These are phyloP conservation scores for Schizosaccharomyces versatilis DNA, from an alignment of 1,139 yeast species.

Conservation along the genomic window DNA sequence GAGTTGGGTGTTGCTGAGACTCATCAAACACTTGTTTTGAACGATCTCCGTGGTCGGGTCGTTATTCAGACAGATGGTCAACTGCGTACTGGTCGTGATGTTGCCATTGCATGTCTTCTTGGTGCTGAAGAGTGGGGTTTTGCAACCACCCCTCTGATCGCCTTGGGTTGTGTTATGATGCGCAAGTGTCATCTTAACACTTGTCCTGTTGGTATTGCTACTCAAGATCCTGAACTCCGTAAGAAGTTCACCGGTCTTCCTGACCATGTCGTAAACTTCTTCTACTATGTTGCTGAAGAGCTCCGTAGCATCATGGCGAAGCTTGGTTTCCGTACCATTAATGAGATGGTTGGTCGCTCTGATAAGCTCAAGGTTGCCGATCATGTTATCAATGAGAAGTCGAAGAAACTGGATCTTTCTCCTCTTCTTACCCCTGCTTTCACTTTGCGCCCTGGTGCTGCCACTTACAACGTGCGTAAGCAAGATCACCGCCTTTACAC, in stretches of 20 bases:
- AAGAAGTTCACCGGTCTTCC: conserved; percentile 90
- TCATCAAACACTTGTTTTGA: conserved; percentile 86
- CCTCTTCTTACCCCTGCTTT: conserved; percentile 95
- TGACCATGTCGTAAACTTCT: conserved; percentile 92
- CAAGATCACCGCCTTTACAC: conserved; percentile 88
- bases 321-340: conserved; percentile 83
- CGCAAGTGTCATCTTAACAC: conserved; percentile 81
- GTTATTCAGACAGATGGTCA: conserved; percentile 95
- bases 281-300: conserved; percentile 83
- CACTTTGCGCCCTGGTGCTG: conserved; percentile 91
- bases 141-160: conserved; percentile 90
- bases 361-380: conserved; percentile 74
- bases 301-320: conserved; percentile 81
- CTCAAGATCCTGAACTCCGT: conserved; percentile 89
- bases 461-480: conserved; percentile 76
- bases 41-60: conserved; percentile 87
- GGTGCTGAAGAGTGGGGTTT: conserved; percentile 99
- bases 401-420: conserved; percentile 71
- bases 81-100: conserved; percentile 83
- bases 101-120: conserved; percentile 80
- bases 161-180: conserved; percentile 94
- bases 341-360: conserved; percentile 95
- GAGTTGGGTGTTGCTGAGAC: conserved; percentile 95
- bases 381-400: conserved; percentile 68
- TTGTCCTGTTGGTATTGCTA: conserved; percentile 96